A percentile compares a stretch with the other conserved stretches of the same genome.
phyloP scores from a whole-genome alignment of 305 asterid species.

The Solanum aculeatissimum region DNA sequence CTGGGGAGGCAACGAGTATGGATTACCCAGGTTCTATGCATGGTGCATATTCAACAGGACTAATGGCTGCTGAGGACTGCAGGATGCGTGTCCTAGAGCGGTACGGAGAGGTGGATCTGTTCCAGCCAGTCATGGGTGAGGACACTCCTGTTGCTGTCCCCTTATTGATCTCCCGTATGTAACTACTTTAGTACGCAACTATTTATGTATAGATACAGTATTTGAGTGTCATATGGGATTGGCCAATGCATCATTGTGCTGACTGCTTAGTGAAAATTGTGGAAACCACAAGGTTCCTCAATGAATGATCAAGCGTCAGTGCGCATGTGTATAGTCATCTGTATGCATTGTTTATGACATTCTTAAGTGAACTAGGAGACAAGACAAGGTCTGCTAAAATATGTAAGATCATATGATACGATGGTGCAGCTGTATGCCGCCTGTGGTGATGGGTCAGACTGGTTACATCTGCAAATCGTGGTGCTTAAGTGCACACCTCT shows the following conservation, averaged over 20 bases:
- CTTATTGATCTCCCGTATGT: constrained; percentile 72
- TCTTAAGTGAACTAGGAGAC: background rate
- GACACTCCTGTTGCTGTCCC: constrained; percentile 59
- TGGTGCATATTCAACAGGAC: constrained; percentile 88
- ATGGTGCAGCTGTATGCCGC: background rate
- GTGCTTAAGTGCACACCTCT: background rate
- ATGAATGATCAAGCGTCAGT: constrained; percentile 36
- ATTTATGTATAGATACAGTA: background rate
- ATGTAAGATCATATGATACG: background rate
- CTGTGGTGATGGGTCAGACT: background rate
- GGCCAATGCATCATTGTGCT: background rate
- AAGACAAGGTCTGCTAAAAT: background rate
- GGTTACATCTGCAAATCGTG: background rate
- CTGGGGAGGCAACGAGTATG: constrained; percentile 87
- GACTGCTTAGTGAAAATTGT: constrained; percentile 35
- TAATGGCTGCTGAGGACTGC: constrained; percentile 97
- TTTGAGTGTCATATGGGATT: background rate
- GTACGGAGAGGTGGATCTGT: constrained; percentile 72
- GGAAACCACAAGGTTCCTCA: constrained; percentile 19
- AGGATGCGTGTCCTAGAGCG: constrained; percentile 94
- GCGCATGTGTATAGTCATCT: background rate
- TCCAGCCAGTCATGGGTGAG: constrained; percentile 77
- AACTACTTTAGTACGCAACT: background rate
- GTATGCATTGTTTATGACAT: background rate
- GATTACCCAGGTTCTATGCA: constrained; percentile 93